A percentile compares a stretch with the other conserved stretches of the same genome.
Conservation (phyloP, 257 asterid species). For the Cinchona pubescens region DNA sequence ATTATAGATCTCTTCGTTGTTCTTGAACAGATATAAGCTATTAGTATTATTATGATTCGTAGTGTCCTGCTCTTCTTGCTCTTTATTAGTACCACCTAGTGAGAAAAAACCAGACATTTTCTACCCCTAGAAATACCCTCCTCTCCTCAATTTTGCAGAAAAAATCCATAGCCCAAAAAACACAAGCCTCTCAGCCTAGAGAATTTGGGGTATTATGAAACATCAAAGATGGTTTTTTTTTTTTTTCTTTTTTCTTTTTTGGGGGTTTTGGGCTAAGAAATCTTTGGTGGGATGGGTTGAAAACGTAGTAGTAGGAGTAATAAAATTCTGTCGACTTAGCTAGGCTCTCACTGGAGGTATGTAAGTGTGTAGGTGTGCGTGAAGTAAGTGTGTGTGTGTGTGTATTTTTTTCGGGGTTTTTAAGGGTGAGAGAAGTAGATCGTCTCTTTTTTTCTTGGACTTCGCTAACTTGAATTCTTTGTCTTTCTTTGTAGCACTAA, state of each 20-base stretch:
- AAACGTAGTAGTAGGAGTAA: background rate
- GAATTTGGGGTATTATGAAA: background rate
- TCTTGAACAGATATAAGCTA: constrained; percentile 48
- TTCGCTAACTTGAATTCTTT: constrained; percentile 31
- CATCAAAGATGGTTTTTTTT: constrained; percentile 1
- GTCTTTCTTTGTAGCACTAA: constrained; percentile 51
- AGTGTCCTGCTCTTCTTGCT: constrained; percentile 23
- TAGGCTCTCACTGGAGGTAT: too few species aligned
- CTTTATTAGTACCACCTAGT: constrained; percentile 40
- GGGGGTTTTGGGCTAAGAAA: background rate
- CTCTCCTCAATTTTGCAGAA: constrained; percentile 29
- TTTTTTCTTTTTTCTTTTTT: background rate
- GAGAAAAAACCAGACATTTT: constrained; percentile 82
- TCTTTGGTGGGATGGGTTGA: background rate
- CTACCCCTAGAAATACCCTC: constrained; percentile 26
- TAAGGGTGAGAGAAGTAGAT: constrained; percentile 23
- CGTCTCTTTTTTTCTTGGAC: constrained; percentile 19
- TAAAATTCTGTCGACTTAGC: constrained; percentile 5
- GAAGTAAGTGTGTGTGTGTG: constrained; percentile 11
- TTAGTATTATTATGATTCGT: constrained; percentile 24
- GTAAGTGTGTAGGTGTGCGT: constrained; percentile 12
- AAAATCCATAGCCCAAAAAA: constrained; percentile 45
- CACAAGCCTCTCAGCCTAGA: constrained; percentile 19
- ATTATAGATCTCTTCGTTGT: constrained; percentile 72
- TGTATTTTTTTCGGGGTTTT: constrained; percentile 6